A percentile compares a stretch with the other conserved stretches of the same genome.
These are phyloP conservation scores for Scolecobasidium constrictum DNA, from an alignment of 2,329 filamentous ascomycete genomes.

Conservation along the genomic window DNA sequence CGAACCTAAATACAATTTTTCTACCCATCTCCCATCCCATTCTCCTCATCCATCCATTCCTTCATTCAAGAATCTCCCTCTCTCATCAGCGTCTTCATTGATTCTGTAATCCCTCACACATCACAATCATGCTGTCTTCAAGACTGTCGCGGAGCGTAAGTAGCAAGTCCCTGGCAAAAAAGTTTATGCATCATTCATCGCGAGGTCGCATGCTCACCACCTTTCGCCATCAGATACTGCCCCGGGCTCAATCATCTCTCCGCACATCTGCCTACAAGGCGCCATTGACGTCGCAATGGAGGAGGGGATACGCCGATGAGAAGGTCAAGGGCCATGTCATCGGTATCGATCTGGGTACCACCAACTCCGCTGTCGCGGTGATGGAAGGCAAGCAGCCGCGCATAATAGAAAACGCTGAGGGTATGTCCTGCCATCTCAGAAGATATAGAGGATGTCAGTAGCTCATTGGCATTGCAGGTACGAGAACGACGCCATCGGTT, in stretches of 20 bases:
- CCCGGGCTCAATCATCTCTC: slow-evolving; percentile 60
- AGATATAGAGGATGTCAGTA: slow-evolving; percentile 9
- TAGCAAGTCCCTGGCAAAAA: slow-evolving; percentile 10
- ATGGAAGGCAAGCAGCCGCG: slow-evolving; percentile 95
- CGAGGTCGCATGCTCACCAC: slow-evolving; percentile 5
- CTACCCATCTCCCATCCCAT: slow-evolving; percentile 18
- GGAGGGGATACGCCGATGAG: slow-evolving; percentile 59
- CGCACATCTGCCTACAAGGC: slow-evolving; percentile 59
- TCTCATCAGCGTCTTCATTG: slow-evolving; percentile 11
- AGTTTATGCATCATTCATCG: slow-evolving; percentile 5
- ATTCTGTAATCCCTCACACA: background rate
- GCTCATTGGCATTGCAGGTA: slow-evolving; percentile 42
- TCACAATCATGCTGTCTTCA: slow-evolving; percentile 27
- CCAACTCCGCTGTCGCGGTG: slow-evolving; percentile 92
- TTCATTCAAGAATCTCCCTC: slow-evolving; percentile 18
- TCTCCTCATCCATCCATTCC: slow-evolving; percentile 16
- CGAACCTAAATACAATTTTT: slow-evolving; percentile 11
- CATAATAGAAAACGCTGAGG: slow-evolving; percentile 97
- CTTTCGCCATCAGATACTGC: slow-evolving; percentile 41
- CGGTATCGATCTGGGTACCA: slow-evolving; percentile 96
- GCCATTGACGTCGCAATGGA: slow-evolving; percentile 61
- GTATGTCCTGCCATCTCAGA: slow-evolving; percentile 35
- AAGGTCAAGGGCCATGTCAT: slow-evolving; percentile 96
- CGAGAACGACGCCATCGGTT: slow-evolving; percentile 84
- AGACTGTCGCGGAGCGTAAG: slow-evolving; percentile 31